Percentiles rank a stretch among this genome's conserved stretches.
phyloP scores from a whole-genome alignment of 1,139 yeast genomes.

The Candida sp. region DNA sequence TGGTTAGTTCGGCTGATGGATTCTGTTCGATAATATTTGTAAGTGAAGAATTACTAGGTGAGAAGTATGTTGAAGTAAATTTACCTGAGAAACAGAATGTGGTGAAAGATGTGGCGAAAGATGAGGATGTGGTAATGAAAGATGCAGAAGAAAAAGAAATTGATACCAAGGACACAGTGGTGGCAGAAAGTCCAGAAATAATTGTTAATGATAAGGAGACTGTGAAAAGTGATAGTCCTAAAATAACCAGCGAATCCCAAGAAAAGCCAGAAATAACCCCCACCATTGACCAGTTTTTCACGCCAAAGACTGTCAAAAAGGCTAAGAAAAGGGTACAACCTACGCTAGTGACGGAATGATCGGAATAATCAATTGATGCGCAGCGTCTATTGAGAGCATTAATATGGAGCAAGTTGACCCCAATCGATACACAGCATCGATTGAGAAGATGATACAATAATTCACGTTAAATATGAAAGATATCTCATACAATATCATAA shows the following conservation, averaged over 20 bases:
- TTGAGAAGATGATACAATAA: too few relatives aligned
- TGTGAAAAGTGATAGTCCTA: too few relatives aligned
- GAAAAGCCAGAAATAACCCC: constrained; percentile 3
- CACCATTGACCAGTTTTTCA: constrained; percentile 11
- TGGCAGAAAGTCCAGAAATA: constrained; percentile 1
- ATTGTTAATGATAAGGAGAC: too few relatives aligned
- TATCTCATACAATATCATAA: too few relatives aligned
- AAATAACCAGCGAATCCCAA: background rate
- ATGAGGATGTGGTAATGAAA: background rate
- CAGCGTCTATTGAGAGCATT: too few relatives aligned
- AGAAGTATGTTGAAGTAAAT: constrained; percentile 7
- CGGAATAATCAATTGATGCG: too few relatives aligned
- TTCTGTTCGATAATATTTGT: constrained; percentile 72
- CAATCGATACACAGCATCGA: too few relatives aligned
- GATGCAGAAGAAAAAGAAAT: constrained; percentile 4
- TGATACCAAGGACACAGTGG: background rate
- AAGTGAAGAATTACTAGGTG: constrained; percentile 53
- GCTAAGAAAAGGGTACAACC: constrained; percentile 46
- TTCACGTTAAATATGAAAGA: too few relatives aligned
- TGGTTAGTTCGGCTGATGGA: constrained; percentile 92
- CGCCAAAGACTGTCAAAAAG: constrained; percentile 16
- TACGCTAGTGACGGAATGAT: constrained; percentile 34
- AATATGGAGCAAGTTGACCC: too few relatives aligned
- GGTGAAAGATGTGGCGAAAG: background rate
- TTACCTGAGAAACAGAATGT: background rate